Conservation (phyloP, 768 basidiomycete genomes). For the Podaxis sp. region DNA sequence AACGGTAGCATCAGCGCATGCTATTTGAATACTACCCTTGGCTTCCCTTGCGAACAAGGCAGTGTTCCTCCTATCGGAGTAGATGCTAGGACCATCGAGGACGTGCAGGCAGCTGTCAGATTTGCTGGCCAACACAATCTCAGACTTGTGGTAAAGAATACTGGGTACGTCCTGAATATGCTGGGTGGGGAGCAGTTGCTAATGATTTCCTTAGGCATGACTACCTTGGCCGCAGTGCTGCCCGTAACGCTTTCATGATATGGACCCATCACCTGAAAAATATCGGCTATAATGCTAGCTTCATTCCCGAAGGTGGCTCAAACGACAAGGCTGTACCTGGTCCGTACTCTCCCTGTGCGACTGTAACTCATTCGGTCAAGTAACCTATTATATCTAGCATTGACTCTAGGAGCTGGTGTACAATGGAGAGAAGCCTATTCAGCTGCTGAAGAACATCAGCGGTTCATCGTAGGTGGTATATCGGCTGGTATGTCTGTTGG, state of each 20-base stretch:
- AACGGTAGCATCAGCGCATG: not conserved
- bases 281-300: slow-evolving; percentile 30
- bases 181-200: not conserved
- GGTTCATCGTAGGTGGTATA: not conserved
- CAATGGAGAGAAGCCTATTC: not conserved
- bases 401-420: not conserved
- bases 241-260: slow-evolving; percentile 37
- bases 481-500: slow-evolving; percentile 40
- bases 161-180: slow-evolving; percentile 20
- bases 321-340: slow-evolving; percentile 17
- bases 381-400: not conserved
- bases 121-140: slow-evolving; percentile 38
- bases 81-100: slow-evolving; percentile 35
- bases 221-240: slow-evolving; percentile 44
- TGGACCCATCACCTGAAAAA: slow-evolving; percentile 41
- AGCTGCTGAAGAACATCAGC: not conserved
- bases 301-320: slow-evolving; percentile 34
- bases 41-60: slow-evolving; percentile 42
- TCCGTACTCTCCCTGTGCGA: slow-evolving; percentile 23
- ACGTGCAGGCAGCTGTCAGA: slow-evolving; percentile 40
- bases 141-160: slow-evolving; percentile 38
- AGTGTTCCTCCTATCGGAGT: slow-evolving; percentile 41
- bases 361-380: not conserved
- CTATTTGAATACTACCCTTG: slow-evolving; percentile 20
- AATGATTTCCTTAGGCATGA: slow-evolving; percentile 27